Conservation (phyloP, 225 moss, liverwort and hornwort genomes). For the Sphagnum contortum region DNA sequence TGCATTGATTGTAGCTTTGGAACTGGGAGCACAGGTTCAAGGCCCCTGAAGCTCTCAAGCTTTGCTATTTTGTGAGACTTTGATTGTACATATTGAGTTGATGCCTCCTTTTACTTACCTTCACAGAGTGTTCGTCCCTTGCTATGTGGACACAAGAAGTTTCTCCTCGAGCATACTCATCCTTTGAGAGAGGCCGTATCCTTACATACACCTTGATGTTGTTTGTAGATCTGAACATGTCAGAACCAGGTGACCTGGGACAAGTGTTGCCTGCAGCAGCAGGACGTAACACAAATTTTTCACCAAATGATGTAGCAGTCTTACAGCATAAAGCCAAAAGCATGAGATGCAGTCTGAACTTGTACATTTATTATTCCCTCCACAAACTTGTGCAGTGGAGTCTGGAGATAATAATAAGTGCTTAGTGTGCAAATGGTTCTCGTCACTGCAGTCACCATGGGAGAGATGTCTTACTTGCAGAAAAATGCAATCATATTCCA, state of each 20-base stretch:
- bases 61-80: too few species aligned
- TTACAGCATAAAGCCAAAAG: too few species aligned
- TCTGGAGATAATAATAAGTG: too few species aligned
- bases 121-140: conserved; percentile 60
- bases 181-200: conserved; percentile 61
- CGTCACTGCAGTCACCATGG: too few species aligned
- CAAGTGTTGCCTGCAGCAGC: conserved; percentile 10
- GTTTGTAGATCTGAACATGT: conserved; percentile 8
- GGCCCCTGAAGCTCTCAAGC: not conserved
- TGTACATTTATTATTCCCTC: not conserved
- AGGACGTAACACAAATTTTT: not conserved
- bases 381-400: too few species aligned
- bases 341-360: too few species aligned
- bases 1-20: too few species aligned
- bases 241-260: not conserved
- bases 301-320: not conserved
- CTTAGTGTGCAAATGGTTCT: too few species aligned
- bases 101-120: conserved; percentile 23
- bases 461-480: too few species aligned
- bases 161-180: conserved; percentile 45
- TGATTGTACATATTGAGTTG: too few species aligned
- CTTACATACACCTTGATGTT: conserved; percentile 80
- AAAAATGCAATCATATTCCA: too few species aligned
- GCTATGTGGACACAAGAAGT: conserved; percentile 32
- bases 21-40: not conserved